Percentiles rank a stretch among this genome's conserved stretches.
Conservation (phyloP, 208 protist species). For the Leishmania martiniquensis region DNA sequence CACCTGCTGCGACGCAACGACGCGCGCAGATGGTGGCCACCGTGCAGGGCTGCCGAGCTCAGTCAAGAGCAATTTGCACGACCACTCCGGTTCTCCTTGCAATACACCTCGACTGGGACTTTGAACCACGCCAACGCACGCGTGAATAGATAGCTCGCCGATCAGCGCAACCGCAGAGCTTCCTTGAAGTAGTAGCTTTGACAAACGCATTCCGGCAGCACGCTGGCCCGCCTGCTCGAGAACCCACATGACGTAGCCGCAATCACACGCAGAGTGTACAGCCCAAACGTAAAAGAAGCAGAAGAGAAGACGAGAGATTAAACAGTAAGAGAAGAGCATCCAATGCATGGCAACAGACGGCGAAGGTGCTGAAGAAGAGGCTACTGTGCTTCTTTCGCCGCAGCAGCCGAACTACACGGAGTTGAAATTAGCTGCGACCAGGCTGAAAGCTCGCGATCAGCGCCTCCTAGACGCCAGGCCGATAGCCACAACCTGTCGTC, state of each 20-base stretch:
- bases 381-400: not conserved
- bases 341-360: not conserved
- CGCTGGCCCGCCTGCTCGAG: not conserved
- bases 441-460: not conserved
- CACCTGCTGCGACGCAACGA: constrained; percentile 21
- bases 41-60: constrained; percentile 57
- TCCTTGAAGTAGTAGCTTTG: not conserved
- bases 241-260: not conserved
- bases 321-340: not conserved
- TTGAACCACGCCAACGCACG: constrained; percentile 80
- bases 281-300: constrained; percentile 15
- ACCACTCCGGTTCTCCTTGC: constrained; percentile 74
- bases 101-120: constrained; percentile 60
- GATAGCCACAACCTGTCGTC: not conserved
- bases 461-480: not conserved
- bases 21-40: constrained; percentile 5
- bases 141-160: constrained; percentile 52
- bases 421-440: not conserved
- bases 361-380: not conserved
- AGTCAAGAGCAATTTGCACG: constrained; percentile 73
- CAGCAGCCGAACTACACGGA: not conserved
- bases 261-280: not conserved
- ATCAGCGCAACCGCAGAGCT: not conserved
- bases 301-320: not conserved
- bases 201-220: not conserved